Percentiles rank a stretch among this genome's conserved stretches.
These are phyloP conservation scores for Neopestalotiopsis sp. DNA, from an alignment of 2,329 filamentous ascomycete genomes.

Conservation along the genomic window DNA sequence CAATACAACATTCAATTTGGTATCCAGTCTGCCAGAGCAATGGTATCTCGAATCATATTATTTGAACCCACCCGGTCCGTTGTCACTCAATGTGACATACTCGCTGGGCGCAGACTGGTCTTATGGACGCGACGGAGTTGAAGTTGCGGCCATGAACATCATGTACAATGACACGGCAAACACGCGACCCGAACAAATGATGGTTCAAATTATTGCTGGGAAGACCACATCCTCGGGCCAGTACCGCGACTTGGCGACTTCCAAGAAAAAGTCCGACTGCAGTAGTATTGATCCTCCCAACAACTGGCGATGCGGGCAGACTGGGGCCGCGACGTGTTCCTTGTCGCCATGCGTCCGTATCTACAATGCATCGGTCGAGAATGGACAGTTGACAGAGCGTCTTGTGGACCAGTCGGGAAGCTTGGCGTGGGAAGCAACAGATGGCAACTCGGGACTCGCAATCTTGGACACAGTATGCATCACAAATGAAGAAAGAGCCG, in stretches of 20 bases:
- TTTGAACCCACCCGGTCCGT: too few relatives aligned
- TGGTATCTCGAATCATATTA: too few relatives aligned
- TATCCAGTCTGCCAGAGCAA: too few relatives aligned
- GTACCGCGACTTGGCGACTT: background rate
- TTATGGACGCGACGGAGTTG: too few relatives aligned
- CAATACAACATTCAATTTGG: too few relatives aligned
- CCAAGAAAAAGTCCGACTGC: background rate
- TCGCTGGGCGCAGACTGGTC: too few relatives aligned
- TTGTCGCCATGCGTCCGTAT: slow-evolving; percentile 5
- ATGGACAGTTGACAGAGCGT: background rate
- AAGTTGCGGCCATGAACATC: background rate
- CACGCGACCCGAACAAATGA: background rate
- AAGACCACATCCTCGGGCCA: background rate
- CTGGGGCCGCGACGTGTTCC: slow-evolving; percentile 14
- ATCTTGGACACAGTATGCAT: slow-evolving; percentile 8
- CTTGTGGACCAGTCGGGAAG: slow-evolving; percentile 1
- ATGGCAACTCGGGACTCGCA: background rate
- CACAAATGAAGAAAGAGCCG: background rate
- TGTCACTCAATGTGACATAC: too few relatives aligned
- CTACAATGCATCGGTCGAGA: slow-evolving; percentile 12
- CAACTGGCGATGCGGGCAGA: slow-evolving; percentile 13
- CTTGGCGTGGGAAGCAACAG: background rate
- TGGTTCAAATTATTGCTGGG: background rate
- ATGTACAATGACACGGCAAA: background rate
- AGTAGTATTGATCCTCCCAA: background rate